phyloP scores from a whole-genome alignment of 202 grass and related monocot genomes.

The Setaria italica region DNA sequence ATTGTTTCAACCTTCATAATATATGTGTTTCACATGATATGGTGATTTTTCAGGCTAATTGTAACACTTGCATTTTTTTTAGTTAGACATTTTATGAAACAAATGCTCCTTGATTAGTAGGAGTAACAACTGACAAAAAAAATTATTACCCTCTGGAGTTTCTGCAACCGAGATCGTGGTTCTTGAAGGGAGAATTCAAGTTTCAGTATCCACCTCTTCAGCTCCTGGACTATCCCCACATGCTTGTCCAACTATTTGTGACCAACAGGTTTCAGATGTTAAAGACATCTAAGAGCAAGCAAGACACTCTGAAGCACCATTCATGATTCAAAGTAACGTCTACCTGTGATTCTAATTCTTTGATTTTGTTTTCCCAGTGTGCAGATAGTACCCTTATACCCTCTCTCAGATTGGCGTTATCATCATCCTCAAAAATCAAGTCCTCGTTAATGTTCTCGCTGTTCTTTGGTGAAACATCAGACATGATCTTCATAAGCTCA shows the following conservation, averaged over 20 bases:
- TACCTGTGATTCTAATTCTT: constrained; percentile 62
- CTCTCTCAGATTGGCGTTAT: constrained; percentile 48
- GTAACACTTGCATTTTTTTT: neutral
- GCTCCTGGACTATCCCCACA: constrained; percentile 47
- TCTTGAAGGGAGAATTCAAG: constrained; percentile 66
- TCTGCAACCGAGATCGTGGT: constrained; percentile 52
- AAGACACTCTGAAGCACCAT: neutral
- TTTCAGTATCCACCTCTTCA: constrained; percentile 64
- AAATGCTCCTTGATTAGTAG: neutral
- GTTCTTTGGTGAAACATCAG: constrained; percentile 50
- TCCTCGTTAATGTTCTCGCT: constrained; percentile 42
- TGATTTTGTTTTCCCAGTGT: constrained; percentile 58
- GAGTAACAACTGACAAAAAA: neutral
- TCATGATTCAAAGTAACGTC: constrained; percentile 2
- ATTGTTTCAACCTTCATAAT: neutral
- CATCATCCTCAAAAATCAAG: constrained; percentile 55
- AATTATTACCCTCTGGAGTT: constrained; percentile 56
- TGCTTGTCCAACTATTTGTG: constrained; percentile 57
- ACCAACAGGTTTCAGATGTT: constrained; percentile 21
- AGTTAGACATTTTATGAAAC: neutral
- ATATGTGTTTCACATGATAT: neutral
- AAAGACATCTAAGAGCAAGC: neutral
- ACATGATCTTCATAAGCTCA: constrained; percentile 48
- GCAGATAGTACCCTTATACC: constrained; percentile 58
- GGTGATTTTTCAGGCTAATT: neutral